A percentile compares a stretch with the other conserved stretches of the same genome.
phyloP scores from a whole-genome alignment of 345 rosid species.

The Microthlaspi erraticum region DNA sequence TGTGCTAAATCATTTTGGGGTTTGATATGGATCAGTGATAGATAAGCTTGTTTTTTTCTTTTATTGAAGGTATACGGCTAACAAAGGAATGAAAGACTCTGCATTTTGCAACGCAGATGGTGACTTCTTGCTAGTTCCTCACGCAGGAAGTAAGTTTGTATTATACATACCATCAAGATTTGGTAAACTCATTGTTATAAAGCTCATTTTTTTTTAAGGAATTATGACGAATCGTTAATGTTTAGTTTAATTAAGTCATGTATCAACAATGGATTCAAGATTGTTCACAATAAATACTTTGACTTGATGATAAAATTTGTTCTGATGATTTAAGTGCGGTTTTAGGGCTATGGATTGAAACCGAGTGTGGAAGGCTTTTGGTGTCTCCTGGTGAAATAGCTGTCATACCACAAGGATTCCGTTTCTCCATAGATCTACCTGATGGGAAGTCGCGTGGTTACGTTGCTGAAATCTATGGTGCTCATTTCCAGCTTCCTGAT shows the following conservation, averaged over 20 bases:
- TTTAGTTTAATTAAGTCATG: not conserved
- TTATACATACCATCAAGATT: not conserved
- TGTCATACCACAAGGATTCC: conserved; percentile 91
- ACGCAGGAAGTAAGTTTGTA: conserved; percentile 77
- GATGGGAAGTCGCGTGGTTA: conserved; percentile 97
- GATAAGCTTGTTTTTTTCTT: not conserved
- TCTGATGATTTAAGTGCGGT: conserved; percentile 27
- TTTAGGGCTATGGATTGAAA: conserved; percentile 84
- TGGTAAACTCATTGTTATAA: not conserved
- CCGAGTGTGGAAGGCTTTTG: conserved; percentile 87
- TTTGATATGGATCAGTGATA: conserved; percentile 4
- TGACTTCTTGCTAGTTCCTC: conserved; percentile 92
- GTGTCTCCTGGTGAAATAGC: conserved; percentile 88
- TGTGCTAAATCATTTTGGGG: not conserved
- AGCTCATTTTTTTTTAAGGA: not conserved
- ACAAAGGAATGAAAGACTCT: conserved; percentile 82
- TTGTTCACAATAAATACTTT: not conserved
- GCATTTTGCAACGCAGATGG: conserved; percentile 97
- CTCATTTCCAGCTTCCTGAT: conserved; percentile 98
- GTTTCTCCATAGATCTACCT: conserved; percentile 68
- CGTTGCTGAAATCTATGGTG: conserved; percentile 86
- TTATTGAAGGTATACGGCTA: conserved; percentile 73
- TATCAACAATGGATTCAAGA: not conserved
- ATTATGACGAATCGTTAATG: not conserved
- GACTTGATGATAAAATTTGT: not conserved